Base-by-base conservation (phyloP, 2,329 filamentous ascomycete species). In the Monascus ruber region DNA sequence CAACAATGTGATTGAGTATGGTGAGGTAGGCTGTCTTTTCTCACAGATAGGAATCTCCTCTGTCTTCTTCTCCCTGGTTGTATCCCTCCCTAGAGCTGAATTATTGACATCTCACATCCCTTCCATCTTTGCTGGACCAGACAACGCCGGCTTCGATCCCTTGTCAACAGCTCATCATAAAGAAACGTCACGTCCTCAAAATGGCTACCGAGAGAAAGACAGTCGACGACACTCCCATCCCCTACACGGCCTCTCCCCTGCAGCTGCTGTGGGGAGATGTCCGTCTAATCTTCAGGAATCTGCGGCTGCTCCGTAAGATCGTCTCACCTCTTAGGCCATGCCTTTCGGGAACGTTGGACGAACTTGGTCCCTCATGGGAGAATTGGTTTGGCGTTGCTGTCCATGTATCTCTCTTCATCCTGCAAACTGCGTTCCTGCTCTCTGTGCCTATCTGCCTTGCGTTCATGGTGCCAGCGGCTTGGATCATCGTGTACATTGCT, bases 381-480 rank as follows among this genome's bases (percentile, higher is more conserved):
- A 86, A 86, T 47, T 28, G 77, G 1, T 70, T 68, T 47, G 73
- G 71, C 41, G 56, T 85, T 24, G 50, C 59, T 10, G 52, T 82
- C 5, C 83, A 87, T 49, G 27, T 66, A 3, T 38, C 83, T 32
- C 67, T 86, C 3, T 53, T 71, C 26, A 38, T 80, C 7, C 52
- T 75, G n/a, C 81, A 86, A 59, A 47, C 75, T 0, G 49, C 51
- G 0, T 83, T 85, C 53, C 52, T 86, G 6, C 9, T 81, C 1
- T 68, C 69, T 0, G 51, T 86, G 2, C 74, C 79, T 0, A 54
- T 74, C 11, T 45, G 44, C 11, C 39, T 63, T 28, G 70, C 37
- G 45, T 76, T 39, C 44, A 72, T 45, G 71, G 69, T 24, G 52
- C 74, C 33, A 10, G 55, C 44, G 3, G 43, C 52, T 5, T 49